phyloP scores from a whole-genome alignment of 768 basidiomycete genomes.

The Pleurotus citrinopileatus region DNA sequence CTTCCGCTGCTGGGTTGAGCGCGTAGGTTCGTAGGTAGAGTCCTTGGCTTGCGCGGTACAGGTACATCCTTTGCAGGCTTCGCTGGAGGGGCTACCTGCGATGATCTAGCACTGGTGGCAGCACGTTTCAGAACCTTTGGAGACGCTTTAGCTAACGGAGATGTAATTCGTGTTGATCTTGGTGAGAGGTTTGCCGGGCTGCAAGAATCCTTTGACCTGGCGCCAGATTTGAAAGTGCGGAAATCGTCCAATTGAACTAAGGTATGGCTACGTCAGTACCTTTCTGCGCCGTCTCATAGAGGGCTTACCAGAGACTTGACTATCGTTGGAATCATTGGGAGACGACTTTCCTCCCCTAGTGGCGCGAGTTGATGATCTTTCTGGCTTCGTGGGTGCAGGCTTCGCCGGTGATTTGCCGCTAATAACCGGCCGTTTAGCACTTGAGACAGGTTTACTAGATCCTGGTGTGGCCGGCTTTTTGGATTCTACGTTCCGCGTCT shows the following conservation, averaged over 20 bases:
- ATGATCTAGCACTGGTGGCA: not conserved
- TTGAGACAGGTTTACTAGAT: conserved; percentile 11
- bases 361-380: conserved; percentile 5
- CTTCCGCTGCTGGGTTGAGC: not conserved
- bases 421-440: conserved; percentile 6
- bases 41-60: conserved; percentile 1
- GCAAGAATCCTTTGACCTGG: not conserved
- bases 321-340: conserved; percentile 21
- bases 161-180: not conserved
- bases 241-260: not conserved
- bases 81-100: not conserved
- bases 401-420: conserved; percentile 10
- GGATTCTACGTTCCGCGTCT: not conserved
- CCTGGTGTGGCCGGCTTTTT: not conserved
- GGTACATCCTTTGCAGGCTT: conserved; percentile 1
- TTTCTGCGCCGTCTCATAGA: not conserved
- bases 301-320: conserved; percentile 4
- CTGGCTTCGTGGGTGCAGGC: not conserved
- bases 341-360: conserved; percentile 16
- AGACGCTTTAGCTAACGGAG: not conserved
- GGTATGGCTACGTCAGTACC: not conserved
- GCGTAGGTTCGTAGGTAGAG: not conserved
- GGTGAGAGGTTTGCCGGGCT: not conserved
- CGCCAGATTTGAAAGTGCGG: not conserved
- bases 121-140: not conserved